Evolutionary conservation across 768 basidiomycete species (phyloP).

Genomic region (Leccinellum albellum): DNA sequence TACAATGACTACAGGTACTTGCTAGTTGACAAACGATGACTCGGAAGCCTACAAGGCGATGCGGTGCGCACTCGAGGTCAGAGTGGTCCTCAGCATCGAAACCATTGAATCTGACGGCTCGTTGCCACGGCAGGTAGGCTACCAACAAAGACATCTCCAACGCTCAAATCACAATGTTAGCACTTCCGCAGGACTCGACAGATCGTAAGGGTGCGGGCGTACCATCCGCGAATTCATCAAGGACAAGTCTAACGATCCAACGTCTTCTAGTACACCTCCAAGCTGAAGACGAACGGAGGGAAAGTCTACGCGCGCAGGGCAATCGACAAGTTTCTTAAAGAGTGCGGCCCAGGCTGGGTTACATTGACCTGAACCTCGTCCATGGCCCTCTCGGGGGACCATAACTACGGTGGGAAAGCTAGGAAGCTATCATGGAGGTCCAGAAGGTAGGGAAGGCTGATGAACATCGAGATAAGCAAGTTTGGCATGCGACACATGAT

Average conservation of each 20-base stretch:
- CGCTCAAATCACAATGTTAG: background rate
- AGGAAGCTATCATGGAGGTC: slow-evolving; percentile 1
- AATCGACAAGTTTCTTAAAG: slow-evolving; percentile 51
- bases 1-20: slow-evolving; percentile 1
- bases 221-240: slow-evolving; percentile 57
- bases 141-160: background rate
- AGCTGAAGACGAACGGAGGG: slow-evolving; percentile 52
- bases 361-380: slow-evolving; percentile 3
- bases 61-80: slow-evolving; percentile 8
- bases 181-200: slow-evolving; percentile 1
- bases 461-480: slow-evolving; percentile 5
- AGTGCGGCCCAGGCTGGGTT: slow-evolving; percentile 30
- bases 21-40: slow-evolving; percentile 3
- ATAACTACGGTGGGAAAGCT: slow-evolving; percentile 4
- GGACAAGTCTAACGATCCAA: slow-evolving; percentile 37
- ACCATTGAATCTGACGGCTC: background rate
- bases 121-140: slow-evolving; percentile 1
- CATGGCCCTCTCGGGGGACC: slow-evolving; percentile 4
- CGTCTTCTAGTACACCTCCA: slow-evolving; percentile 71
- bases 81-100: background rate
- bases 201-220: slow-evolving; percentile 47
- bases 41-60: slow-evolving; percentile 5
- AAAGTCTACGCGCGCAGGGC: slow-evolving; percentile 46
- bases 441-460: background rate
- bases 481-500: slow-evolving; percentile 42